Base-by-base conservation (phyloP, 345 rosid species). In the Arabidopsis suecica region DNA sequence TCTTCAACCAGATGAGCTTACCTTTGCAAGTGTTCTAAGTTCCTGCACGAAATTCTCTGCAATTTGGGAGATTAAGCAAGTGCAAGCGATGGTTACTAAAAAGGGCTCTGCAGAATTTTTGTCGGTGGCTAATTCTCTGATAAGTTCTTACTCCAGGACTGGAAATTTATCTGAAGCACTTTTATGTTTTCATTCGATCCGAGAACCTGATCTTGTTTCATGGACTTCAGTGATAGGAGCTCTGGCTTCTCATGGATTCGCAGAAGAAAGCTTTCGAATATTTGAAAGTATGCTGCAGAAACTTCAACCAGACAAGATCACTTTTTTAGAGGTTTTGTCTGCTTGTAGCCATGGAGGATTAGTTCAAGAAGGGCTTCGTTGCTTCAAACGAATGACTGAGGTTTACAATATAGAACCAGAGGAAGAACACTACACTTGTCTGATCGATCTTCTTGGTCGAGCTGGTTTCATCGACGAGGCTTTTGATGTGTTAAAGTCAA, bases 301-400 rank as follows among this genome's bases (percentile, higher is more conserved):
- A 58, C 78, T 83, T 76, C 58, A 80, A 12, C 96, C 96, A 44
- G 91, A 93, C 77, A 47, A 50, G 81, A 82, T 90, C 54, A 71
- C 84, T 20, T 90, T 89, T 54, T 78, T 89, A 59, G 87, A 71
- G 67, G 80, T 93, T 64, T 73, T 88, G 57, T 86, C 96, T 75
- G 87, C 90, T 41, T 90, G 95, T 75, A 82, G 82, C 80, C 91
- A 89, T 62, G 86, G 87, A 4, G 93, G 95, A 16, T 68, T 86
- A 66, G 82, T 93, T 40, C 76, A 65, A 62, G 87, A 85, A 65
- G 96, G 95, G 75, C 62, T 89, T 58, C 73, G 55, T 73, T 90
- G 72, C 82, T 88, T 90, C 51, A 83, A 76, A 67, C 72, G 67
- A 68, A 90, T 93, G 96, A 78, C 50, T 34, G 69, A 42, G 8